Evolutionary conservation across 805 yeast genomes (phyloP), one percentile per base, ranked within the genome.

Genomic region (Pichia sporocuriosa): DNA sequence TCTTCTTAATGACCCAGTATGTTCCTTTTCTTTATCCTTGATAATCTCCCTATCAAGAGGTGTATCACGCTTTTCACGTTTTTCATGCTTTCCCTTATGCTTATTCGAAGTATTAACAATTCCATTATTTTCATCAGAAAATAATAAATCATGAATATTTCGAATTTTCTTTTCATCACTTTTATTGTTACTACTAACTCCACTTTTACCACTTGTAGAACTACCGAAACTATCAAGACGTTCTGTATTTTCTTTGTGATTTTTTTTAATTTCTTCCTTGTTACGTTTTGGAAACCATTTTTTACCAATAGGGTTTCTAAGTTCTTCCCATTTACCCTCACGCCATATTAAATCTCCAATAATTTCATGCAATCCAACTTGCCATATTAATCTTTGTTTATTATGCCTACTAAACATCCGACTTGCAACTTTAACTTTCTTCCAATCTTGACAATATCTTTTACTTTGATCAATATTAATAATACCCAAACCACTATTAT

Each of bases 261-360:
- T 32, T 9, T 20, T 13, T 7, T 16, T n/a, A n/a, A n/a, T n/a
- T n/a, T n/a, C 16, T 6, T 33, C 36, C 5, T 5, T 24, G 6
- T 19, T 7, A n/a, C 28, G 43, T 11, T 32, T 11, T 16, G 43
- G 31, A 50, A 70, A 77, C 82, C 83, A 77, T 10, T 68, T 48
- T 28, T 68, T 63, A 0, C 80, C 81, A 1, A 58, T 52, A 1
- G 75, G 58, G 31, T 64, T 58, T 31, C 57, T 56, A 16, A 79
- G 57, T 47, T 77, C 79, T 49, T 66, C 56, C 76, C 81, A 76
- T 54, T 75, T 77, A 19, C 52, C 53, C n/a, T 65, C 56, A 46
- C 81, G 58, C 85, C 87, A 82, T 3, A 68, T 61, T 12, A 69
- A 37, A 55, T 83, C 89, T 41, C 72, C 69, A 11, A 73, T 57